These are phyloP conservation scores for Dicorynia guianensis DNA, from an alignment of 306 rosid species.

Conservation along the genomic window DNA sequence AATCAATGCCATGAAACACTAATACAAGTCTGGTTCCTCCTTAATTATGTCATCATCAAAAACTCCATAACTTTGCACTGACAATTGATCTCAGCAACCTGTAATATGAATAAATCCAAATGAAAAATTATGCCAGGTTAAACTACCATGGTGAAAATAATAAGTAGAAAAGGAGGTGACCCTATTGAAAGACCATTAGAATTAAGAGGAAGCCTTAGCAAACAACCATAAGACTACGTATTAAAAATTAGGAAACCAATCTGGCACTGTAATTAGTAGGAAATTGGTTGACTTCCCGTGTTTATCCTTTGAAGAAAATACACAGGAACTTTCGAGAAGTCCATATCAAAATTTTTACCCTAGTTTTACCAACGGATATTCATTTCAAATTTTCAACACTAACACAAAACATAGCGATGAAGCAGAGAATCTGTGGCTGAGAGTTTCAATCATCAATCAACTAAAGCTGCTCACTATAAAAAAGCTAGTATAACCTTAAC, in stretches of 20 bases:
- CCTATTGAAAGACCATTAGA: neutral
- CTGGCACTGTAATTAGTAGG: neutral
- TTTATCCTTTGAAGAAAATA: too few relatives aligned
- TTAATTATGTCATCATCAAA: slow-evolving; percentile 43
- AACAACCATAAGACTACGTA: slow-evolving; percentile 2
- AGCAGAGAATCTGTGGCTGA: too few relatives aligned
- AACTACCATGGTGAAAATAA: neutral
- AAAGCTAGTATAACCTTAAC: neutral
- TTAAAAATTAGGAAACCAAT: slow-evolving; percentile 17
- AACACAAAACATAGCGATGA: too few relatives aligned
- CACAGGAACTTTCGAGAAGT: neutral
- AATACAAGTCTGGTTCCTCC: slow-evolving; percentile 37
- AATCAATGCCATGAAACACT: slow-evolving; percentile 57
- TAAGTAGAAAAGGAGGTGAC: neutral
- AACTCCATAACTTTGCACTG: slow-evolving; percentile 28
- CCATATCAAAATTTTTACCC: neutral
- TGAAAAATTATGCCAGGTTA: neutral
- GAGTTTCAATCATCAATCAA: neutral
- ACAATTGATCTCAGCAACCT: slow-evolving; percentile 41
- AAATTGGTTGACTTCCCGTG: neutral
- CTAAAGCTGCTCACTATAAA: neutral
- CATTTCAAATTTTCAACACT: neutral
- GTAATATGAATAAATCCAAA: slow-evolving; percentile 36
- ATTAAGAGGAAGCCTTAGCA: neutral
- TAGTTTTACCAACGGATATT: neutral